Conservation (phyloP, 164 flowering plant genomes). For the Aristolochia fimbriata region DNA sequence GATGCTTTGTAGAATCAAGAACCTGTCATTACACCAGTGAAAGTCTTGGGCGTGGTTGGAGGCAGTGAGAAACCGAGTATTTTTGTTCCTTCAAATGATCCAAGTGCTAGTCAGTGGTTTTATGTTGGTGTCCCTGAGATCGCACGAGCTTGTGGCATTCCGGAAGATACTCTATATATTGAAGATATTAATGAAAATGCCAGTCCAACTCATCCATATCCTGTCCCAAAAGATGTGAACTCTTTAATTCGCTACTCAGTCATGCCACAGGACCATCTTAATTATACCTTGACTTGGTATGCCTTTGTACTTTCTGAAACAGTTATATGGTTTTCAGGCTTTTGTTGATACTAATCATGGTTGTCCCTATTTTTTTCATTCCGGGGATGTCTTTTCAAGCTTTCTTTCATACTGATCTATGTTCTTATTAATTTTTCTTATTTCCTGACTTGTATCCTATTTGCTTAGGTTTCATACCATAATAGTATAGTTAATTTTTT, state of each 20-base stretch:
- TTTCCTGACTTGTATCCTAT: too few species aligned
- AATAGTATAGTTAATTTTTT: too few species aligned
- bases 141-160: constrained; percentile 57
- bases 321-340: background rate
- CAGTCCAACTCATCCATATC: constrained; percentile 71
- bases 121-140: constrained; percentile 84
- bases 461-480: too few species aligned
- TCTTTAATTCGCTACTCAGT: constrained; percentile 72
- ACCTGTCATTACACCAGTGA: constrained; percentile 28
- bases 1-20: constrained; percentile 30
- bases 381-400: too few species aligned
- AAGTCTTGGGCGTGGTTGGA: constrained; percentile 78
- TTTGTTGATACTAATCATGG: too few species aligned
- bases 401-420: too few species aligned
- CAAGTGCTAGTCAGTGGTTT: constrained; percentile 74
- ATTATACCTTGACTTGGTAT: constrained; percentile 74
- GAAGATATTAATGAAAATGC: constrained; percentile 73
- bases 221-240: constrained; percentile 75
- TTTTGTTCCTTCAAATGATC: constrained; percentile 90
- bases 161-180: constrained; percentile 57
- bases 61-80: constrained; percentile 91
- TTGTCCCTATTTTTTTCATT: too few species aligned
- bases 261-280: constrained; percentile 96
- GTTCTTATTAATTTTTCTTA: too few species aligned
- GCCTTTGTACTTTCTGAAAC: background rate